Evolutionary conservation across 169 alveolate species (phyloP).

Genomic region (Toxoplasma gondii): DNA sequence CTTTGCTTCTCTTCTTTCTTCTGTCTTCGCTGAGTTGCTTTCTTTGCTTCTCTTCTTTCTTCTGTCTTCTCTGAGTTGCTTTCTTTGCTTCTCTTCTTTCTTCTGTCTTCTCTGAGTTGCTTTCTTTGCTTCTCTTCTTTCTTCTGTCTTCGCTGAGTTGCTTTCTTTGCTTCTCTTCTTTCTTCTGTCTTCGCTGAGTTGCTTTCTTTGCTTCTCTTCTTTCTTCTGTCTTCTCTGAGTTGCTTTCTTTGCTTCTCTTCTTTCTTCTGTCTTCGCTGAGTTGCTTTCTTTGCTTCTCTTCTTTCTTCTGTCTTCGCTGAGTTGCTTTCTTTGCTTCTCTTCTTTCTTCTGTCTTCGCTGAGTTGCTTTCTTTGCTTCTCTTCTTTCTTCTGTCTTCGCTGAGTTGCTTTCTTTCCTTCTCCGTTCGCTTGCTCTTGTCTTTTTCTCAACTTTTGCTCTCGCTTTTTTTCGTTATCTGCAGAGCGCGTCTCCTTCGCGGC

Average conservation of each 20-base stretch:
- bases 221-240: background rate
- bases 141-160: background rate
- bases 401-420: no score
- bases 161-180: background rate
- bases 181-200: background rate
- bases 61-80: background rate
- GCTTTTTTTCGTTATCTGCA: background rate
- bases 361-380: background rate
- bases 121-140: background rate
- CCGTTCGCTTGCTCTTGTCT: background rate
- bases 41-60: background rate
- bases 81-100: background rate
- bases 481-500: background rate
- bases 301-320: background rate
- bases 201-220: background rate
- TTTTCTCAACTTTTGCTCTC: background rate
- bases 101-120: background rate
- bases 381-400: no score
- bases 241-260: background rate
- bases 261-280: background rate
- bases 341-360: no score
- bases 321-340: background rate
- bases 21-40: background rate
- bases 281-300: background rate
- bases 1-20: background rate